These are phyloP conservation scores for Spergularia azorica DNA, from an alignment of 179 eudicot species.

Conservation along the genomic window DNA sequence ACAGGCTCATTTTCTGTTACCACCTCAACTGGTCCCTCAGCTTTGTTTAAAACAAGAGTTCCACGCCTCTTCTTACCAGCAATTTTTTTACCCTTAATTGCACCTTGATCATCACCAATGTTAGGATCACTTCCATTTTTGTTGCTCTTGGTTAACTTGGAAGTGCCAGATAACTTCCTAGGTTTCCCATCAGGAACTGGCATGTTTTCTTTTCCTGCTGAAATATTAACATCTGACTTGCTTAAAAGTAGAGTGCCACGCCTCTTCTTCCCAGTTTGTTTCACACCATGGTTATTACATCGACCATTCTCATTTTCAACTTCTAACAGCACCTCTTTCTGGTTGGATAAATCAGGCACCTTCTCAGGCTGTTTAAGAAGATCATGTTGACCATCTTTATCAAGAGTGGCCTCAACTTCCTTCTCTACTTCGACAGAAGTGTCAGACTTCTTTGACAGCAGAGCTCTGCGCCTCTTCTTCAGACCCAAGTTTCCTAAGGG, in stretches of 20 bases:
- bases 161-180: conserved; percentile 13
- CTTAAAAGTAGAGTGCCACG: conserved; percentile 25
- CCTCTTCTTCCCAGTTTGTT: conserved; percentile 34
- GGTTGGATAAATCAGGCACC: conserved; percentile 10
- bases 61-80: conserved; percentile 38
- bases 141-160: background rate
- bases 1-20: conserved; percentile 49
- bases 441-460: conserved; percentile 24
- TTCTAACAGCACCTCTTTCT: conserved; percentile 5
- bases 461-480: conserved; percentile 32
- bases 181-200: conserved; percentile 28
- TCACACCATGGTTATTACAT: conserved; percentile 15
- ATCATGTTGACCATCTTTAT: conserved; percentile 27
- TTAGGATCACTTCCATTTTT: conserved; percentile 14
- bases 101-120: conserved; percentile 14
- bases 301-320: conserved; percentile 14
- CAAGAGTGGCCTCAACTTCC: conserved; percentile 42
- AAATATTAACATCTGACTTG: conserved; percentile 30
- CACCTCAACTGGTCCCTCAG: conserved; percentile 31
- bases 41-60: conserved; percentile 24
- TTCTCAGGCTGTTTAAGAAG: conserved; percentile 18
- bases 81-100: conserved; percentile 22
- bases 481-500: conserved; percentile 8
- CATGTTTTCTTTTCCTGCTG: conserved; percentile 51
- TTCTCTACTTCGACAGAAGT: conserved; percentile 40